phyloP scores from a whole-genome alignment of 2,329 filamentous ascomycete genomes.

The Neopestalotiopsis rosae region DNA sequence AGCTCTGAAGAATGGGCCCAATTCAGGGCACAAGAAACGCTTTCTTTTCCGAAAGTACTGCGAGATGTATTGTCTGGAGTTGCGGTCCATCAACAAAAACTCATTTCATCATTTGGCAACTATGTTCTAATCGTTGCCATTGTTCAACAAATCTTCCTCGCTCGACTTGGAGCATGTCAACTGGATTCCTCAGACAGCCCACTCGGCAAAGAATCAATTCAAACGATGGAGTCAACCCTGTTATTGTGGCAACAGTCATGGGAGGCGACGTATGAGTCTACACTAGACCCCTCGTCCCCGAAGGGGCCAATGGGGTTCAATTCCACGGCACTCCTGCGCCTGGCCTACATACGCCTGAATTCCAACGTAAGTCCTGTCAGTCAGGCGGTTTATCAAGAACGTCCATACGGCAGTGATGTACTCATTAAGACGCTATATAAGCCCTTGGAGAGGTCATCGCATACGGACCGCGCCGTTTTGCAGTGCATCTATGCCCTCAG shows the following conservation, averaged over 20 bases:
- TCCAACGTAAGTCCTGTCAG: slow-evolving; percentile 51
- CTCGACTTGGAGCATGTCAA: slow-evolving; percentile 24
- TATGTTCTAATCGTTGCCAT: slow-evolving; percentile 59
- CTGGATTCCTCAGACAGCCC: not conserved
- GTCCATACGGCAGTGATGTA: not conserved
- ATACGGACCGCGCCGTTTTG: slow-evolving; percentile 53
- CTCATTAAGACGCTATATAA: slow-evolving; percentile 41
- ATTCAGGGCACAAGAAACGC: slow-evolving; percentile 27
- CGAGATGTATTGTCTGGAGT: slow-evolving; percentile 32
- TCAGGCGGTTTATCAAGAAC: slow-evolving; percentile 40
- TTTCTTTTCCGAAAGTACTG: slow-evolving; percentile 39
- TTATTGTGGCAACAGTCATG: slow-evolving; percentile 57
- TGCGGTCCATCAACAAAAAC: slow-evolving; percentile 23
- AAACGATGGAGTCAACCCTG: slow-evolving; percentile 50
- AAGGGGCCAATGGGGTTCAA: slow-evolving; percentile 58
- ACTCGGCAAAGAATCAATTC: slow-evolving; percentile 41
- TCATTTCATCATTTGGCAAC: slow-evolving; percentile 55
- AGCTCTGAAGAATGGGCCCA: slow-evolving; percentile 55
- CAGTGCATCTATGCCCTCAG: slow-evolving; percentile 60
- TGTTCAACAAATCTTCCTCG: slow-evolving; percentile 59
- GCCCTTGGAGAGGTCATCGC: slow-evolving; percentile 46
- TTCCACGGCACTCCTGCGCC: slow-evolving; percentile 36
- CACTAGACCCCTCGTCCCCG: slow-evolving; percentile 57
- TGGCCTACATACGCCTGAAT: slow-evolving; percentile 27
- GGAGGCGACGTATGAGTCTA: slow-evolving; percentile 57